A percentile compares a stretch with the other conserved stretches of the same genome.
Evolutionary conservation across 495 filamentous ascomycete genomes (phyloP).

Genomic region (Tuber calosporum): DNA sequence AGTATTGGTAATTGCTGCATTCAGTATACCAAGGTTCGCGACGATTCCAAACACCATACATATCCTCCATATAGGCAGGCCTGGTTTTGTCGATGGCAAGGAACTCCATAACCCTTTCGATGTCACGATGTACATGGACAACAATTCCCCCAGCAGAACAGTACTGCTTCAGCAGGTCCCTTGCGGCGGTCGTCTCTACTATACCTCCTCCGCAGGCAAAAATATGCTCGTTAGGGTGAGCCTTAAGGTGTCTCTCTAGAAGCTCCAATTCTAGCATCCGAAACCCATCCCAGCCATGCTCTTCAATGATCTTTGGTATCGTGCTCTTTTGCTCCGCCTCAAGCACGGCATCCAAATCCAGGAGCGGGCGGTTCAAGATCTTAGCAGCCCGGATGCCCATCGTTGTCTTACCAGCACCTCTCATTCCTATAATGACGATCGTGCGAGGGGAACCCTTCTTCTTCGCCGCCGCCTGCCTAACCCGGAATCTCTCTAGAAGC

Average conservation of each 20-base stretch:
- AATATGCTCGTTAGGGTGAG: conserved; percentile 66
- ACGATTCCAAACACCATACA: conserved; percentile 84
- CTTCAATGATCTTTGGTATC: conserved; percentile 76
- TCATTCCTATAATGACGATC: conserved; percentile 94
- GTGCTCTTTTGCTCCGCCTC: conserved; percentile 62
- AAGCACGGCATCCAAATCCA: conserved; percentile 83
- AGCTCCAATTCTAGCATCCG: conserved; percentile 69
- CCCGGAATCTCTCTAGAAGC: conserved; percentile 43
- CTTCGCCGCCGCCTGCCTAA: conserved; percentile 43
- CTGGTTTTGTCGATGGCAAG: conserved; percentile 82
- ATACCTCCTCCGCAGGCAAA: conserved; percentile 93
- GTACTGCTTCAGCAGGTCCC: conserved; percentile 66
- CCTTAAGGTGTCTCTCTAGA: conserved; percentile 62
- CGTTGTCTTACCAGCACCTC: conserved; percentile 94
- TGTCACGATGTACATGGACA: conserved; percentile 77
- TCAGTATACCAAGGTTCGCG: conserved; percentile 85
- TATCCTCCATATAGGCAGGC: conserved; percentile 89
- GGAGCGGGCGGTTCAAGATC: conserved; percentile 64
- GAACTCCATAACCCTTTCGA: conserved; percentile 81
- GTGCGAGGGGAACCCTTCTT: conserved; percentile 47
- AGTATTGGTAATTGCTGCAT: conserved; percentile 93
- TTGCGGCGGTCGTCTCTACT: conserved; percentile 77
- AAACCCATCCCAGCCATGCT: conserved; percentile 82
- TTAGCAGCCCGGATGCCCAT: conserved; percentile 74
- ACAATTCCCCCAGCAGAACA: conserved; percentile 79